These are phyloP conservation scores for Juglanconis juglandina DNA, from an alignment of 2,329 filamentous ascomycete genomes.

Conservation along the genomic window DNA sequence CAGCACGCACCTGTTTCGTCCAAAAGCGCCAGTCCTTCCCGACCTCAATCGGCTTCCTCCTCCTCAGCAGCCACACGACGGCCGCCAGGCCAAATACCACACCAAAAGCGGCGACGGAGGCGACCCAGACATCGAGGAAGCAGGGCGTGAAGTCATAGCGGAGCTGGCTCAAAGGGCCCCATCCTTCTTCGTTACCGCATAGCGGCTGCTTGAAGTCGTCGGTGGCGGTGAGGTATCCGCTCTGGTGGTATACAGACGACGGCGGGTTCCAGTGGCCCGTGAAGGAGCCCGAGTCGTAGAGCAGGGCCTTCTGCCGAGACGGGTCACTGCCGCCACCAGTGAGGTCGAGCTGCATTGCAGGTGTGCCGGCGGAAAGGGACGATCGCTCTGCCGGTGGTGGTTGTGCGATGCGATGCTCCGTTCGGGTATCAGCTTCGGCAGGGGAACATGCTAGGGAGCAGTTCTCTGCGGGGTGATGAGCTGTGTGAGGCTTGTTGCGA, in stretches of 20 bases:
- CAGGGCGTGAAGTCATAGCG: constrained; percentile 96
- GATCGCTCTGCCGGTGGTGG: background rate
- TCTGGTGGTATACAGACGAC: constrained; percentile 36
- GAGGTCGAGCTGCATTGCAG: constrained; percentile 17
- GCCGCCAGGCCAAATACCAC: constrained; percentile 73
- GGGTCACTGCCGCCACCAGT: constrained; percentile 7
- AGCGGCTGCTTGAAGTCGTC: constrained; percentile 61
- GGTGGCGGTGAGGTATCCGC: constrained; percentile 57
- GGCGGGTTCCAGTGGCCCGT: constrained; percentile 46
- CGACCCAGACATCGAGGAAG: constrained; percentile 90
- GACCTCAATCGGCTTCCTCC: constrained; percentile 62
- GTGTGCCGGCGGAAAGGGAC: background rate
- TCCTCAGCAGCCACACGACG: constrained; percentile 73
- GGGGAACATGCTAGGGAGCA: background rate
- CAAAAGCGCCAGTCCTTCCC: constrained; percentile 91
- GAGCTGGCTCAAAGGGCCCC: constrained; percentile 84
- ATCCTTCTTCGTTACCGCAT: constrained; percentile 87
- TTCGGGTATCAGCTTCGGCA: background rate
- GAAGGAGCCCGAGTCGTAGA: constrained; percentile 56
- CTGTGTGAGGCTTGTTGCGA: background rate
- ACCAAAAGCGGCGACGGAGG: constrained; percentile 73
- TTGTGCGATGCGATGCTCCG: background rate
- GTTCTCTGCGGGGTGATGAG: background rate
- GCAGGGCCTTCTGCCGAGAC: constrained; percentile 14
- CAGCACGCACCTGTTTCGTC: constrained; percentile 70